These are phyloP conservation scores for Melastoma candidum DNA, from an alignment of 441 rosid genomes.

Conservation along the genomic window DNA sequence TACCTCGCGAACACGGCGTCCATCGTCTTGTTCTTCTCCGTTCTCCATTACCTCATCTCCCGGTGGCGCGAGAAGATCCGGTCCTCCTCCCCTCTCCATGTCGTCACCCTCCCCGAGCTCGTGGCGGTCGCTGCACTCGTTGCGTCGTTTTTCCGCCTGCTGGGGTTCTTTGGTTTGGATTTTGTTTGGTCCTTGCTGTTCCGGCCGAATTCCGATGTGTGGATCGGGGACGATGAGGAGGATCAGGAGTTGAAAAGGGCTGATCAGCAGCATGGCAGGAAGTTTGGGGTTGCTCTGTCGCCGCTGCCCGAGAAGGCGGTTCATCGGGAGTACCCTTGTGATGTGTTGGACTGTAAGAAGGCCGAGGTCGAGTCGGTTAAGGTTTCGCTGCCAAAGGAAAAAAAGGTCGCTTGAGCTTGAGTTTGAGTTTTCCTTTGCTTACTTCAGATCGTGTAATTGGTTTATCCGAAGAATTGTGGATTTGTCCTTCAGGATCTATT, in stretches of 20 bases:
- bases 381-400: not conserved
- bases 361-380: not conserved
- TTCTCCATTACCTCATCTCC: conserved; percentile 14
- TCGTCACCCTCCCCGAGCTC: conserved; percentile 8
- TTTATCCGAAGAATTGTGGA: not conserved
- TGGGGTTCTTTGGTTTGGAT: conserved; percentile 8
- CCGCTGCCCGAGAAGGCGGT: not conserved
- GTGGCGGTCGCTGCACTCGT: conserved; percentile 11
- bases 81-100: conserved; percentile 10
- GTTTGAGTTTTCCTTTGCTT: too few species aligned
- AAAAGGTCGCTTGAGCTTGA: not conserved
- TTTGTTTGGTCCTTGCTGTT: conserved; percentile 7
- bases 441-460: not conserved
- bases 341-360: not conserved
- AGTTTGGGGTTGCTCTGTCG: not conserved
- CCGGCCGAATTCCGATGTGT: conserved; percentile 5
- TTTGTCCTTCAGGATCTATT: too few species aligned
- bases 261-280: too few species aligned
- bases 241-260: not conserved
- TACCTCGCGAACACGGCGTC: conserved; percentile 6
- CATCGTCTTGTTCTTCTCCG: conserved; percentile 10
- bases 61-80: conserved; percentile 19
- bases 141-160: conserved; percentile 4
- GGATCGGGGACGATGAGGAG: conserved; percentile 6
- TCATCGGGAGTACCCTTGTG: not conserved